A percentile compares a stretch with the other conserved stretches of the same genome.
These are phyloP conservation scores for Acorus calamus DNA, from an alignment of 106 monocot species.

Conservation along the genomic window DNA sequence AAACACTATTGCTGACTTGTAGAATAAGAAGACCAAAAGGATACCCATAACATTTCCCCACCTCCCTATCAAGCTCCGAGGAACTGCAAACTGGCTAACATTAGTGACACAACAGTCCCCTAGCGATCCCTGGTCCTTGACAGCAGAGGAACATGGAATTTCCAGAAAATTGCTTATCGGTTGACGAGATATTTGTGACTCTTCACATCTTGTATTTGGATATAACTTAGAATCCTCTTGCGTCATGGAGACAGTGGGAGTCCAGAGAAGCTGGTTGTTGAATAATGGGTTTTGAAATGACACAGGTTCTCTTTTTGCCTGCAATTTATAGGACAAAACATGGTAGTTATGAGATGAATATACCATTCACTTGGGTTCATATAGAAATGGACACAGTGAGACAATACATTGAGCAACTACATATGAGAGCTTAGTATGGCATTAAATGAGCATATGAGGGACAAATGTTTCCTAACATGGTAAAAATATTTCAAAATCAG, in stretches of 20 bases:
- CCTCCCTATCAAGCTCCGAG: conserved; percentile 66
- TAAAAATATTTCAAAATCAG: too few species aligned
- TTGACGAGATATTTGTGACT: conserved; percentile 22
- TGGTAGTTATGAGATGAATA: too few species aligned
- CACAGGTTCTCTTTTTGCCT: conserved; percentile 83
- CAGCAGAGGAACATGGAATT: not conserved
- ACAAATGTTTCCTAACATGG: too few species aligned
- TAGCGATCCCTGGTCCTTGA: too few species aligned
- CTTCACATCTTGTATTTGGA: conserved; percentile 7
- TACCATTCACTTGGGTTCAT: not conserved
- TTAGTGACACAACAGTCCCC: too few species aligned
- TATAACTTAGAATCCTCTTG: not conserved
- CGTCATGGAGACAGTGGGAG: conserved; percentile 19
- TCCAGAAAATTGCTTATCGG: conserved; percentile 59
- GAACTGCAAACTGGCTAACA: conserved; percentile 28
- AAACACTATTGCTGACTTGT: not conserved
- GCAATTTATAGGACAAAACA: conserved; percentile 4
- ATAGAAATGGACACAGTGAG: not conserved
- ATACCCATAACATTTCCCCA: conserved; percentile 99
- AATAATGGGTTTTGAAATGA: conserved; percentile 38
- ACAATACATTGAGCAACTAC: too few species aligned
- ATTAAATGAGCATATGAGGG: not conserved
- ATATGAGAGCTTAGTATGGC: too few species aligned
- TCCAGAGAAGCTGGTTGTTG: conserved; percentile 32
- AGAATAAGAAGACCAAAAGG: conserved; percentile 10